Evolutionary conservation across 305 asterid genomes (phyloP).

Genomic region (Coffea humblotiana): DNA sequence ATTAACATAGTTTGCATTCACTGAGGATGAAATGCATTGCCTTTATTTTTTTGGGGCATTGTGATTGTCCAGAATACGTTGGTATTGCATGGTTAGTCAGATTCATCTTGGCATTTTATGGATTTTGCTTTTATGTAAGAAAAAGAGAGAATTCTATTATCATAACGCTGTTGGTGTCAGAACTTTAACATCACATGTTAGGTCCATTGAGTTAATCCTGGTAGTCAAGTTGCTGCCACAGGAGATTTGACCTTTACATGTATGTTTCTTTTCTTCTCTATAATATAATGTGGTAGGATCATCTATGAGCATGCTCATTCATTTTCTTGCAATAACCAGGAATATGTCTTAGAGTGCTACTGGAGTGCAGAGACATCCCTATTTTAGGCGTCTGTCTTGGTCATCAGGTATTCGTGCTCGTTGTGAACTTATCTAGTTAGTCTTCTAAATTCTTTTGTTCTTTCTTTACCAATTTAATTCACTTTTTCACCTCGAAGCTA

Average conservation of each 20-base stretch:
- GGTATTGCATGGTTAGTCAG: neutral
- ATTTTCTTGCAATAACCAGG: slow-evolving; percentile 42
- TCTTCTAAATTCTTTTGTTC: neutral
- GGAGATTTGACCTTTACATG: neutral
- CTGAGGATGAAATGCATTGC: neutral
- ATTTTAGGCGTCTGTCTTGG: slow-evolving; percentile 99
- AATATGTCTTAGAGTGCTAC: slow-evolving; percentile 82
- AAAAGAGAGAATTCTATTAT: neutral
- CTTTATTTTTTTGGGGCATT: neutral
- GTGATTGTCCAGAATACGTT: neutral
- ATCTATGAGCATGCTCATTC: neutral
- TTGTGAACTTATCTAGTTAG: neutral
- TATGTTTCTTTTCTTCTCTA: neutral
- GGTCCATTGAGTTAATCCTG: neutral
- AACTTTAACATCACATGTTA: neutral
- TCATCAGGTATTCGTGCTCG: slow-evolving; percentile 66
- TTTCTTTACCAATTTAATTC: neutral
- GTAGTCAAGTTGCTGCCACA: neutral
- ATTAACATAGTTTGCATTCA: neutral
- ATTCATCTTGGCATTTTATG: slow-evolving; percentile 3
- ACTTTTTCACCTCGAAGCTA: neutral
- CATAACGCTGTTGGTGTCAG: slow-evolving; percentile 6
- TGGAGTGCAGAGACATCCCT: slow-evolving; percentile 87
- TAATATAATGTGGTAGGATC: neutral
- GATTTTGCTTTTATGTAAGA: neutral